Evolutionary conservation across 768 basidiomycete genomes (phyloP).

Genomic region (Multifurca ochricompacta): DNA sequence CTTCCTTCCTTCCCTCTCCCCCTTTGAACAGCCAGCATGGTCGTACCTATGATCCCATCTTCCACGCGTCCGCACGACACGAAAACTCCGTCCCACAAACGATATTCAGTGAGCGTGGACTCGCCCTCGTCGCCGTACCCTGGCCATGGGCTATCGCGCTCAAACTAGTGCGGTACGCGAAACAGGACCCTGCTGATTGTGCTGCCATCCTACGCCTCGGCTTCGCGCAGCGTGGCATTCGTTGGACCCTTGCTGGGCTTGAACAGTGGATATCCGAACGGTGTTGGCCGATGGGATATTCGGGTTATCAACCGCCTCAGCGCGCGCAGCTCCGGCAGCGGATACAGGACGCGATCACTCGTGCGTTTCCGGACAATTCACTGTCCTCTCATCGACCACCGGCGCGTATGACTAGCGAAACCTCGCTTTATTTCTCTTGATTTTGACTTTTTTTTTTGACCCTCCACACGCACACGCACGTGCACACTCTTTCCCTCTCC

Average conservation of each 20-base stretch:
- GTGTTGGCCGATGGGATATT: conserved; percentile 62
- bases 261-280: conserved; percentile 49
- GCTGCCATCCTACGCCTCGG: conserved; percentile 61
- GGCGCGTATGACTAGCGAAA: neutral
- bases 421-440: neutral
- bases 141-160: conserved; percentile 69
- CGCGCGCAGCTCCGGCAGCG: conserved; percentile 39
- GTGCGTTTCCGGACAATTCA: neutral
- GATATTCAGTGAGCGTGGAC: conserved; percentile 47
- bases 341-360: conserved; percentile 28
- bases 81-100: conserved; percentile 40
- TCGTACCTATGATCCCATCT: conserved; percentile 50
- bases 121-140: conserved; percentile 52
- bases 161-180: conserved; percentile 60
- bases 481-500: neutral
- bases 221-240: conserved; percentile 39
- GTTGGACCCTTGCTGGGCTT: conserved; percentile 48
- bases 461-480: too few species aligned
- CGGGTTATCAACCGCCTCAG: conserved; percentile 37
- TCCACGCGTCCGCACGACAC: conserved; percentile 39
- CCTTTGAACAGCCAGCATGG: conserved; percentile 19
- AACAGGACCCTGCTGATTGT: conserved; percentile 58
- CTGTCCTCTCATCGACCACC: neutral
- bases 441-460: too few species aligned
- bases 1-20: too few species aligned